These are phyloP conservation scores for Globisporangium iwayamae DNA, from an alignment of 352 stramenopile genomes.

Conservation along the genomic window DNA sequence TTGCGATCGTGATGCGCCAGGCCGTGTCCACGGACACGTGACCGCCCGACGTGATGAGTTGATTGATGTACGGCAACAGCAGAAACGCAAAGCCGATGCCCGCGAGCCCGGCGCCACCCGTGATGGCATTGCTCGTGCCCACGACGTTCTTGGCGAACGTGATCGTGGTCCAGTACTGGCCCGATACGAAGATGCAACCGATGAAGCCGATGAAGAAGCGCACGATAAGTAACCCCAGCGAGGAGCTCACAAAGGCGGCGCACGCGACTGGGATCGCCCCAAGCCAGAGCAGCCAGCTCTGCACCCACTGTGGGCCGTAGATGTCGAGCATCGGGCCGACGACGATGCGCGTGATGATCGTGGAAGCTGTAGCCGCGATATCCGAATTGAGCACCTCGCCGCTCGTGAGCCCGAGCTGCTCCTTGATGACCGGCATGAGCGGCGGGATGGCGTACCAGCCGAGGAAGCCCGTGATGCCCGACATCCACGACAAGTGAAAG, in stretches of 20 bases:
- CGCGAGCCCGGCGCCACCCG: slow-evolving; percentile 90
- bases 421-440: slow-evolving; percentile 90
- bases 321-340: slow-evolving; percentile 92
- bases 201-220: slow-evolving; percentile 95
- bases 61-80: slow-evolving; percentile 87
- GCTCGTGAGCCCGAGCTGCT: slow-evolving; percentile 79
- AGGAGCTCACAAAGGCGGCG: slow-evolving; percentile 85
- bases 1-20: slow-evolving; percentile 90
- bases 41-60: slow-evolving; percentile 63
- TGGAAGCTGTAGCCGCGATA: slow-evolving; percentile 89
- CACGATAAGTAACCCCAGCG: slow-evolving; percentile 71
- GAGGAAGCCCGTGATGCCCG: slow-evolving; percentile 92
- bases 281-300: slow-evolving; percentile 78
- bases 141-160: slow-evolving; percentile 95
- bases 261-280: slow-evolving; percentile 84
- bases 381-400: slow-evolving; percentile 90
- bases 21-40: slow-evolving; percentile 71
- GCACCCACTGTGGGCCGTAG: slow-evolving; percentile 84
- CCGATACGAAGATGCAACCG: slow-evolving; percentile 93
- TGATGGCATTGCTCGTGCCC: slow-evolving; percentile 91
- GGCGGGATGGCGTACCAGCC: slow-evolving; percentile 95
- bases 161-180: slow-evolving; percentile 93
- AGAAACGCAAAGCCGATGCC: slow-evolving; percentile 90
- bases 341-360: slow-evolving; percentile 91
- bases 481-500: slow-evolving; percentile 92